Conservation (phyloP, 768 basidiomycete genomes). For the Mycena olivaceomarginata region DNA sequence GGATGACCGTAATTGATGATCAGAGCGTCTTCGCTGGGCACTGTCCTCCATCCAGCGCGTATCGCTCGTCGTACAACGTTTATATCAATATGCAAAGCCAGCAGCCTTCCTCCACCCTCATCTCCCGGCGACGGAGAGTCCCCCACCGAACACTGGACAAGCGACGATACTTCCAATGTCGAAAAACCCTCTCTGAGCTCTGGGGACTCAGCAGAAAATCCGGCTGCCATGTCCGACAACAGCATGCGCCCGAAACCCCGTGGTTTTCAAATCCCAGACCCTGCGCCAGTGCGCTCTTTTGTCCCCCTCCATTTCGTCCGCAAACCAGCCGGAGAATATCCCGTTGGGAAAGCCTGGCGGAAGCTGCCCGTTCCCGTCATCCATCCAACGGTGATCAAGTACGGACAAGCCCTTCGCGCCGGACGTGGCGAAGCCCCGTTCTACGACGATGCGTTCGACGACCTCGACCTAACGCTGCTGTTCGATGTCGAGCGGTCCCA, state of each 20-base stretch:
- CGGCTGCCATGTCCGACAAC: background rate
- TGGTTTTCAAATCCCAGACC: constrained; percentile 34
- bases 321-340: constrained; percentile 39
- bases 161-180: constrained; percentile 18
- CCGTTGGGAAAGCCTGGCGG: constrained; percentile 53
- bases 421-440: constrained; percentile 29
- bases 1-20: constrained; percentile 93
- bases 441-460: constrained; percentile 43
- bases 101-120: constrained; percentile 36
- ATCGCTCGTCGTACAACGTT: constrained; percentile 33
- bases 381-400: constrained; percentile 33
- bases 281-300: constrained; percentile 19
- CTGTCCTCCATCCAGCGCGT: constrained; percentile 64
- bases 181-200: constrained; percentile 22
- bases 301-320: constrained; percentile 25
- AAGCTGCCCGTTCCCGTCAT: constrained; percentile 35
- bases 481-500: constrained; percentile 32
- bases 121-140: constrained; percentile 32
- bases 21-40: constrained; percentile 88
- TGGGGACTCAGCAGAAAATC: constrained; percentile 5
- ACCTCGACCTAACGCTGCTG: constrained; percentile 35
- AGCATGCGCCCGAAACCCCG: background rate
- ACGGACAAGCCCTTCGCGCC: constrained; percentile 27
- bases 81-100: constrained; percentile 41
- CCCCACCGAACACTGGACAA: background rate